Evolutionary conservation across 2,329 filamentous ascomycete genomes (phyloP).

Genomic region (Aspergillus sp.): DNA sequence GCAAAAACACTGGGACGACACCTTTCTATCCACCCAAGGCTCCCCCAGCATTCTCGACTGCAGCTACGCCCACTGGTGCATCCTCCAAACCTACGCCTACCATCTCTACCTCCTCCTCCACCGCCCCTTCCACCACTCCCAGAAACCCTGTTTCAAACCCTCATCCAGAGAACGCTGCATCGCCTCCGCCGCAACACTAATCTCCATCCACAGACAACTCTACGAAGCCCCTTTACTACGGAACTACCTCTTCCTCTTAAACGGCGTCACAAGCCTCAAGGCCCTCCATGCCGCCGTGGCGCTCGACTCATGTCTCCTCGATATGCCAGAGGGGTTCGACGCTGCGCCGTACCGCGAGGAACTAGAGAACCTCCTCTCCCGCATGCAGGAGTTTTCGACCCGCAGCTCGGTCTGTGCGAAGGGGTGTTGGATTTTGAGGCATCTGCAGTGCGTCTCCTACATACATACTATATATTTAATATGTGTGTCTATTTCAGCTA

Average conservation of each 20-base stretch:
- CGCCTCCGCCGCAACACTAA: conserved; percentile 18
- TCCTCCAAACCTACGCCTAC: conserved; percentile 32
- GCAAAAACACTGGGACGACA: conserved; percentile 19
- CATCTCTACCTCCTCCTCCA: conserved; percentile 32
- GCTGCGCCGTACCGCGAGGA: too few relatives aligned
- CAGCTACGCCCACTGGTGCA: conserved; percentile 28
- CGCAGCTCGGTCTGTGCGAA: too few relatives aligned
- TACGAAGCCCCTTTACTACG: not conserved
- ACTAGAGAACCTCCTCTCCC: too few relatives aligned
- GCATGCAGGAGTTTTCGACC: too few relatives aligned
- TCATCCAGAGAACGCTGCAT: conserved; percentile 22
- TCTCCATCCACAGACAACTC: conserved; percentile 21
- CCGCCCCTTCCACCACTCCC: conserved; percentile 18
- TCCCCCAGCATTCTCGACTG: conserved; percentile 18
- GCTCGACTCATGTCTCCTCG: not conserved
- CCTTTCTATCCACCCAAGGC: conserved; percentile 15
- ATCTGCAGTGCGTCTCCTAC: too few relatives aligned
- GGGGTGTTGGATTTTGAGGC: too few relatives aligned
- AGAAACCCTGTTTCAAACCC: not conserved
- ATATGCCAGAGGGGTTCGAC: too few relatives aligned
- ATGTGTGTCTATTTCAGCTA: too few relatives aligned
- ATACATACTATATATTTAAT: too few relatives aligned
- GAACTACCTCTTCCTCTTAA: not conserved
- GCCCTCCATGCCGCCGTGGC: conserved; percentile 1
- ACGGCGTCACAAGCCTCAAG: not conserved